Evolutionary conservation across 176 grass and related monocot genomes (phyloP).

Genomic region (Zea mays): Zm-B73-REFERENCE-NAM-5.0 NC_050100.1:192530001-192530500

Average conservation of each 20-base stretch:
- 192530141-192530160: no score
- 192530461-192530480: slow-evolving; percentile 30
- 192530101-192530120: no score
- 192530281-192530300: neutral
- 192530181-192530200: no score
- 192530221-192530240: neutral
- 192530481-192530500: slow-evolving; percentile 42
- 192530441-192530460: slow-evolving; percentile 22
- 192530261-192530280: slow-evolving; percentile 3
- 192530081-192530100: no score
- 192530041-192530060: no score
- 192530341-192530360: neutral
- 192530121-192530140: no score
- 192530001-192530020: no score
- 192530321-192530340: neutral
- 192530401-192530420: slow-evolving; percentile 3
- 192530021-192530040: no score
- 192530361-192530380: slow-evolving; percentile 3
- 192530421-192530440: slow-evolving; percentile 52
- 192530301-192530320: neutral
- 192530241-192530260: neutral
- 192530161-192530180: no score
- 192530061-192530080: no score
- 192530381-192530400: neutral
- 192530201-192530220: neutral